A percentile compares a stretch with the other conserved stretches of the same genome.
Evolutionary conservation across 805 yeast genomes (phyloP).

Genomic region (Cyberlindnera bimundalis): DNA sequence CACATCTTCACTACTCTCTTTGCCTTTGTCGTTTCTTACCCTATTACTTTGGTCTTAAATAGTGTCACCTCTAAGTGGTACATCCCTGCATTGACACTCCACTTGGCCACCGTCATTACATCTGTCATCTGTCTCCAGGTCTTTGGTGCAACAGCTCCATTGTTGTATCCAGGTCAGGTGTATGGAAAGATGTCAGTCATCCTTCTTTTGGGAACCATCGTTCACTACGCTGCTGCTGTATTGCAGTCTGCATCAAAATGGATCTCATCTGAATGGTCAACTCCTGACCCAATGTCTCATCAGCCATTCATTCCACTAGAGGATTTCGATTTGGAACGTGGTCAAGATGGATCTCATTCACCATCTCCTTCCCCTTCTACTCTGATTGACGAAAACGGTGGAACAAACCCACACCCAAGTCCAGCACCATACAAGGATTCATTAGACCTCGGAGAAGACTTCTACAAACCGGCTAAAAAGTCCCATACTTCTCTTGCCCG

Average conservation of each 20-base stretch:
- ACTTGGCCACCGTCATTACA: conserved; percentile 41
- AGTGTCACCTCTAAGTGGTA: conserved; percentile 57
- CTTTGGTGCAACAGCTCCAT: conserved; percentile 57
- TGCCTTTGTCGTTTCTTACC: conserved; percentile 57
- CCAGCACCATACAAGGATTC: conserved; percentile 27
- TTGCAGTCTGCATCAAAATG: conserved; percentile 44
- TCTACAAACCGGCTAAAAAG: conserved; percentile 7
- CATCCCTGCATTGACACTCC: conserved; percentile 51
- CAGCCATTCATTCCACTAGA: conserved; percentile 30
- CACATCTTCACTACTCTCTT: conserved; percentile 48
- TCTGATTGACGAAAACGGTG: conserved; percentile 18
- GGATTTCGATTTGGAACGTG: conserved; percentile 27
- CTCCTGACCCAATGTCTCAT: conserved; percentile 9
- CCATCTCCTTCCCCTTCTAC: conserved; percentile 25
- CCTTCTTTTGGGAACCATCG: conserved; percentile 46
- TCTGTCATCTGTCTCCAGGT: conserved; percentile 55
- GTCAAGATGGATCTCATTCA: conserved; percentile 6
- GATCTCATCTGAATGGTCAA: conserved; percentile 31
- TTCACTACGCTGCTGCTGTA: conserved; percentile 55
- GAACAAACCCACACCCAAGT: conserved; percentile 6
- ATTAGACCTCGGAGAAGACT: conserved; percentile 20
- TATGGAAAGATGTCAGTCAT: conserved; percentile 65
- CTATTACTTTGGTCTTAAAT: conserved; percentile 62
- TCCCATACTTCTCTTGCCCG: conserved; percentile 22
- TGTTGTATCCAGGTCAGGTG: conserved; percentile 73